Conservation (phyloP, 352 stramenopile genomes). For the Phytophthora pisi region DNA sequence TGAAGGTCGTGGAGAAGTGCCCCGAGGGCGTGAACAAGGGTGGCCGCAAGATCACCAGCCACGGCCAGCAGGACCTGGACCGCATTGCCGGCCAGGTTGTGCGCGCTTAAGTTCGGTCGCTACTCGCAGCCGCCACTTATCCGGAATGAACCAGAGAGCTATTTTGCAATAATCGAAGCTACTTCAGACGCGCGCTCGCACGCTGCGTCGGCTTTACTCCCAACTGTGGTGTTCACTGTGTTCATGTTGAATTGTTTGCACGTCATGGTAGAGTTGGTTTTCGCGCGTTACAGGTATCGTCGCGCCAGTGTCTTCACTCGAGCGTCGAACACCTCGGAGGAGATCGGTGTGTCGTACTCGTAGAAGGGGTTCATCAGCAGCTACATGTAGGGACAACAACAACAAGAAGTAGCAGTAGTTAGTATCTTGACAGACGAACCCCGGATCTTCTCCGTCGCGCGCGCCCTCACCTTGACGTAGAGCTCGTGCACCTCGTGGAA, state of each 20-base stretch:
- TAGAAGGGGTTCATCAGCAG: constrained; percentile 97
- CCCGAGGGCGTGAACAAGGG: constrained; percentile 91
- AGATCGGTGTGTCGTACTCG: constrained; percentile 94
- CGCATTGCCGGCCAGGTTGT: constrained; percentile 97
- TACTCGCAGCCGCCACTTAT: constrained; percentile 33
- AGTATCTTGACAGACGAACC: background rate
- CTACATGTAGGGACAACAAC: constrained; percentile 40
- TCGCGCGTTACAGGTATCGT: constrained; percentile 78
- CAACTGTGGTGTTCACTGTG: background rate
- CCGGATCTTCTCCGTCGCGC: background rate
- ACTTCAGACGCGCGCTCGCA: constrained; percentile 21
- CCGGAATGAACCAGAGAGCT: constrained; percentile 50
- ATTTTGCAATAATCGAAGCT: constrained; percentile 64
- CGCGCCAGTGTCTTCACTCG: constrained; percentile 90
- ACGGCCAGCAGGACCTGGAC: constrained; percentile 99
- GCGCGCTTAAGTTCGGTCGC: constrained; percentile 68
- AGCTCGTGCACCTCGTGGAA: constrained; percentile 98
- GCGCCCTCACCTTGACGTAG: constrained; percentile 93
- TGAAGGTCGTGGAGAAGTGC: constrained; percentile 98
- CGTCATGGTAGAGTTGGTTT: background rate
- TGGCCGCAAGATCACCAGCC: constrained; percentile 94
- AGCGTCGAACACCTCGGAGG: constrained; percentile 92
- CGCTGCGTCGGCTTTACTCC: constrained; percentile 22
- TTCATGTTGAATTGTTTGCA: background rate
- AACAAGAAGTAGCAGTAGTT: constrained; percentile 4